Conservation (phyloP, 345 rosid genomes). For the Cardamine occulta region DNA sequence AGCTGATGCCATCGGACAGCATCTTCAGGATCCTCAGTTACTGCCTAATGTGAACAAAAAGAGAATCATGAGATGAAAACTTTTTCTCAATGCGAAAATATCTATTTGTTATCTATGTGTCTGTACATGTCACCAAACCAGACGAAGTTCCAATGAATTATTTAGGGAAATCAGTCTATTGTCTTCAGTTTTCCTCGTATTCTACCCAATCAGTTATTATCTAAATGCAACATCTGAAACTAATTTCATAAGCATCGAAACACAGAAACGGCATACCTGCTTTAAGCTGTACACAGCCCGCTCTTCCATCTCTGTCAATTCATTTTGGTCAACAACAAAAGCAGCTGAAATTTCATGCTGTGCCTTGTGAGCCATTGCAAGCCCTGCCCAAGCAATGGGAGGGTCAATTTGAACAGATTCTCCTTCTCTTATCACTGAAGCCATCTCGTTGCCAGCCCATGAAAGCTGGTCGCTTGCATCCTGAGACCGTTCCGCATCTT, state of each 20-base stretch:
- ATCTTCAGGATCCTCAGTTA: conserved; percentile 84
- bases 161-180: not conserved
- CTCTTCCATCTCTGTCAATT: conserved; percentile 69
- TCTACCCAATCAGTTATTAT: not conserved
- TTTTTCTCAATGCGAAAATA: not conserved
- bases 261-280: conserved; percentile 58
- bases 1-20: conserved; percentile 93
- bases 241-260: conserved; percentile 17
- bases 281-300: conserved; percentile 78
- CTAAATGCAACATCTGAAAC: conserved; percentile 11
- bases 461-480: conserved; percentile 84
- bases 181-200: not conserved
- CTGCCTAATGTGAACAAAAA: conserved; percentile 40
- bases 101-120: not conserved
- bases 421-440: conserved; percentile 90
- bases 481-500: conserved; percentile 95
- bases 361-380: conserved; percentile 87
- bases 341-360: conserved; percentile 93
- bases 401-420: conserved; percentile 75
- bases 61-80: conserved; percentile 5
- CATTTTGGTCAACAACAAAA: conserved; percentile 63
- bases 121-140: not conserved
- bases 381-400: conserved; percentile 93
- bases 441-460: conserved; percentile 98
- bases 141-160: not conserved